phyloP scores from a whole-genome alignment of 257 asterid genomes.

The Salvia rosmarinus region DNA sequence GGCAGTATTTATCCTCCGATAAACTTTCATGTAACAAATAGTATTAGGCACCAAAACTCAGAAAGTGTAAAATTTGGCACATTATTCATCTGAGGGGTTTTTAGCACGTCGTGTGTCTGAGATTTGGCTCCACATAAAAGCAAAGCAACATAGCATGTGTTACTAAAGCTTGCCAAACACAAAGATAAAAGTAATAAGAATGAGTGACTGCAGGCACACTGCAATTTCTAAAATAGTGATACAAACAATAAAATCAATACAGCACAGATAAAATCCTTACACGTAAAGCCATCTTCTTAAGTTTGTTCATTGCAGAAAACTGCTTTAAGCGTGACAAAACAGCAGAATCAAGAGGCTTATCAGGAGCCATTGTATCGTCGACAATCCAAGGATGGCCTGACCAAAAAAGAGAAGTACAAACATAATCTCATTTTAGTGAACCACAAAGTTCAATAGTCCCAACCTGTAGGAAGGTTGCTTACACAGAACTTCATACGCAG shows the following conservation, averaged over 20 bases:
- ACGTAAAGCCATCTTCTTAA: slow-evolving; percentile 95
- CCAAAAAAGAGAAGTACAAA: slow-evolving; percentile 24
- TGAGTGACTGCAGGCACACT: not conserved
- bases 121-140: not conserved
- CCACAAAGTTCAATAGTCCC: not conserved
- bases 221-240: slow-evolving; percentile 2
- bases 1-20: too few species aligned
- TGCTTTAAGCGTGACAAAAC: slow-evolving; percentile 93
- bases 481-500: slow-evolving; percentile 95
- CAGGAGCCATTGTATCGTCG: slow-evolving; percentile 88
- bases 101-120: not conserved
- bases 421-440: slow-evolving; percentile 18
- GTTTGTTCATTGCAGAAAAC: slow-evolving; percentile 97
- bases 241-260: slow-evolving; percentile 18
- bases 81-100: not conserved
- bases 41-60: not conserved
- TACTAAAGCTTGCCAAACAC: slow-evolving; percentile 3
- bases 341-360: slow-evolving; percentile 96
- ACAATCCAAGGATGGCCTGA: slow-evolving; percentile 96
- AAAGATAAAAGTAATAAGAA: not conserved
- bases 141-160: slow-evolving; percentile 26
- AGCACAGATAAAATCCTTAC: slow-evolving; percentile 51
- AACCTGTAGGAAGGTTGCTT: slow-evolving; percentile 40
- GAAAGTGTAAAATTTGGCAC: not conserved
- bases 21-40: not conserved